phyloP scores from a whole-genome alignment of 495 filamentous ascomycete species.

The Penicillium chermesinum region DNA sequence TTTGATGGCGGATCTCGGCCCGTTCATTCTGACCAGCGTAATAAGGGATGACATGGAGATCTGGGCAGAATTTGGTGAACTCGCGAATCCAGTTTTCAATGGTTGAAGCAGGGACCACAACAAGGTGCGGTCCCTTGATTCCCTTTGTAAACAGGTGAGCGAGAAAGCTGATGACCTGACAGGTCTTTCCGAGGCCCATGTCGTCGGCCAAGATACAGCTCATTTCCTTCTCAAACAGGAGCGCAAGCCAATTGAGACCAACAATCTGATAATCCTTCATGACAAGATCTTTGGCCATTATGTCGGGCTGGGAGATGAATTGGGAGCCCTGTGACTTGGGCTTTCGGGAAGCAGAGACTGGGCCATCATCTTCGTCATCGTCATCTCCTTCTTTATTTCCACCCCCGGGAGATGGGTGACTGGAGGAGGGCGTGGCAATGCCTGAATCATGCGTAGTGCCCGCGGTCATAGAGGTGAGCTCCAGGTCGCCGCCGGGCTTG shows the following conservation, averaged over 20 bases:
- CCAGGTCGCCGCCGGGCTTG: slow-evolving; percentile 59
- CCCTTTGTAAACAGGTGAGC: slow-evolving; percentile 69
- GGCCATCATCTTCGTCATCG: slow-evolving; percentile 43
- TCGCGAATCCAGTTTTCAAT: slow-evolving; percentile 94
- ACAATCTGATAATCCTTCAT: slow-evolving; percentile 93
- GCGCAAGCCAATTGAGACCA: slow-evolving; percentile 85
- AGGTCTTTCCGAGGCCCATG: slow-evolving; percentile 97
- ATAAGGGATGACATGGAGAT: slow-evolving; percentile 71
- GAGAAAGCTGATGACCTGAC: slow-evolving; percentile 90
- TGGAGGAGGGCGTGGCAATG: slow-evolving; percentile 62
- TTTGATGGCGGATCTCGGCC: slow-evolving; percentile 57
- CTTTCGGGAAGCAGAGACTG: slow-evolving; percentile 35
- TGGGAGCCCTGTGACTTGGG: slow-evolving; percentile 15
- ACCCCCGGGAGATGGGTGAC: slow-evolving; percentile 29
- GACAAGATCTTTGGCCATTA: slow-evolving; percentile 62
- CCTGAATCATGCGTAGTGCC: slow-evolving; percentile 58
- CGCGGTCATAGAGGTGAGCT: slow-evolving; percentile 56
- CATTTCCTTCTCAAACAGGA: slow-evolving; percentile 70
- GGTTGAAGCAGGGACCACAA: slow-evolving; percentile 88
- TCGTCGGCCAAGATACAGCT: slow-evolving; percentile 93
- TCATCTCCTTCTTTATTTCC: slow-evolving; percentile 41
- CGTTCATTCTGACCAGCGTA: slow-evolving; percentile 64
- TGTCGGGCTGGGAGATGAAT: slow-evolving; percentile 64
- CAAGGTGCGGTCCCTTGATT: slow-evolving; percentile 70
- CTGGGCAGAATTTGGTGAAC: slow-evolving; percentile 80